phyloP scores from a whole-genome alignment of 1,284 basidiomycete genomes.

The Puccinia hordei region DNA sequence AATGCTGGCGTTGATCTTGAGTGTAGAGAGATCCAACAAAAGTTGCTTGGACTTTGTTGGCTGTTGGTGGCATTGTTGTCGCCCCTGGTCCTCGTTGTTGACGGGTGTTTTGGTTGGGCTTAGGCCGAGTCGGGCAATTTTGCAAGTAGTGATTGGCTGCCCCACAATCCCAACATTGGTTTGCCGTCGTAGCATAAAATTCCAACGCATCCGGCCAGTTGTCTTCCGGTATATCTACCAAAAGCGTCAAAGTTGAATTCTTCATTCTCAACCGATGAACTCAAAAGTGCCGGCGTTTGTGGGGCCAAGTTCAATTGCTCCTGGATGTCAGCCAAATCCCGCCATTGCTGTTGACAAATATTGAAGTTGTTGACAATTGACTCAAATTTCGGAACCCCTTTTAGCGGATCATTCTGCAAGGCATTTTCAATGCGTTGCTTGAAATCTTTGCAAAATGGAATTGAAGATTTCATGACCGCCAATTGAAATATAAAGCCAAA shows the following conservation, averaged over 20 bases:
- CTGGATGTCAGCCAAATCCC: not conserved
- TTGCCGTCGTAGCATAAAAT: not conserved
- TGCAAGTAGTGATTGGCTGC: not conserved
- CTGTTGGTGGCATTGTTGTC: not conserved
- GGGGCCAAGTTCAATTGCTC: not conserved
- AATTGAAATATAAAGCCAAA: too few species aligned
- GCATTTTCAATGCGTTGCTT: too few species aligned
- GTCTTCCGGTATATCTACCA: not conserved
- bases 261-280: not conserved
- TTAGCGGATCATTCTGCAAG: too few species aligned
- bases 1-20: not conserved
- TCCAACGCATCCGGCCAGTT: not conserved
- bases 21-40: not conserved
- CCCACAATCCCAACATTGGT: not conserved
- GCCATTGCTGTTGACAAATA: not conserved
- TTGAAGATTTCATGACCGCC: too few species aligned
- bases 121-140: not conserved
- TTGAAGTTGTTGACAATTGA: too few species aligned
- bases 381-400: too few species aligned
- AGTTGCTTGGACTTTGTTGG: not conserved
- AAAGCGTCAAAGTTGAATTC: not conserved
- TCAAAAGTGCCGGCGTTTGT: not conserved
- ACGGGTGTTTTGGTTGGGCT: too few species aligned
- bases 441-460: too few species aligned
- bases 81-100: not conserved